phyloP scores from a whole-genome alignment of 345 rosid genomes.

The Sonneratia alba region DNA sequence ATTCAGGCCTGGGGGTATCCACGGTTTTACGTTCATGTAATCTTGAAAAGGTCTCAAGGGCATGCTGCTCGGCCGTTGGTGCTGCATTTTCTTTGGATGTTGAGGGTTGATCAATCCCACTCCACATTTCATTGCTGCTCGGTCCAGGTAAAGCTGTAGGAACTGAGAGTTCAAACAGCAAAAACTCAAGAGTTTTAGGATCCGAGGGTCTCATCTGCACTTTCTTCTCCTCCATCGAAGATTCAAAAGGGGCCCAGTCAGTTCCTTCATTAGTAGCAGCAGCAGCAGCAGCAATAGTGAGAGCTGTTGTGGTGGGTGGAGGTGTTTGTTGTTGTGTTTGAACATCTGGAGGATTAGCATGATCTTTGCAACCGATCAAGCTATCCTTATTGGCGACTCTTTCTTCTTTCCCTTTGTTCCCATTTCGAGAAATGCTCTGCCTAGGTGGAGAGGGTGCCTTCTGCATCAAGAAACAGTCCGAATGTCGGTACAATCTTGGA shows the following conservation, averaged over 20 bases:
- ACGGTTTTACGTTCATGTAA: neutral
- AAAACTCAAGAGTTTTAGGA: conserved; percentile 45
- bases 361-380: conserved; percentile 28
- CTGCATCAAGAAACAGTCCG: conserved; percentile 23
- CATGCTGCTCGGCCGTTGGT: conserved; percentile 9
- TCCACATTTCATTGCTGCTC: conserved; percentile 12
- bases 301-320: conserved; percentile 4
- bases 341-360: conserved; percentile 18
- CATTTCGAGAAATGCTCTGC: conserved; percentile 4
- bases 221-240: conserved; percentile 19
- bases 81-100: conserved; percentile 10
- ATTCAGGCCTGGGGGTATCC: neutral
- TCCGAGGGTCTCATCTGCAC: conserved; percentile 17
- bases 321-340: conserved; percentile 15
- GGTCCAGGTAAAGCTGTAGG: conserved; percentile 21
- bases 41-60: neutral
- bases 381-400: conserved; percentile 18
- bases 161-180: conserved; percentile 41
- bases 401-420: conserved; percentile 13
- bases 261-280: conserved; percentile 8
- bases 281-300: neutral
- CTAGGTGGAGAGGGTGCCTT: conserved; percentile 17
- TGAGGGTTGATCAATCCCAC: conserved; percentile 7
- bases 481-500: neutral
- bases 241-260: conserved; percentile 20